Base-by-base conservation (phyloP, 495 filamentous ascomycete genomes). In the Aspergillus baeticus region DNA sequence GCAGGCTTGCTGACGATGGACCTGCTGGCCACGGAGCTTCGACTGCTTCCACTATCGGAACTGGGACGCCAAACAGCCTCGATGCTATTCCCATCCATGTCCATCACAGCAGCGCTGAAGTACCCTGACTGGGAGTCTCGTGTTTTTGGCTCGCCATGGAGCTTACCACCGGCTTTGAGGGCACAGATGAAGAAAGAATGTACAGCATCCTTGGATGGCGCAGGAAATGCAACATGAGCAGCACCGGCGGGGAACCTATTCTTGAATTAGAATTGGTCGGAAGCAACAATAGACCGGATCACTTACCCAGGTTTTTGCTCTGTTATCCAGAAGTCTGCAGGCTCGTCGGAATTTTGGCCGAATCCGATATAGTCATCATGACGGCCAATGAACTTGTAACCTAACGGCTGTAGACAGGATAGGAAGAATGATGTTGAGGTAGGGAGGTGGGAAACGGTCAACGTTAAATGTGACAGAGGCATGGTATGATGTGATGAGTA, bases 361-460 rank as follows among this genome's bases (percentile, higher is more conserved):
- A 87, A 80, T 15, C 81, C 83, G 62, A 85, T 81, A 51, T 78
- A 74, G 10, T 74, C 73, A 41, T 75, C 73, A 67, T 78, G 71
- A 37, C 75, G 70, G 49, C 73, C 75, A 54, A 92, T 79, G 67
- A 83, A 95, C 46, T 80, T 80, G 53, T 94, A 85, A 18, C 88
- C 88, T 17, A 95, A 75, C 0, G 90, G 88, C 57, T 88, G 85
- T 42, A 87, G 75, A 61, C 90, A 81, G 56, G 86, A 80, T 5
- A 92, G 81, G 69, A 89, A 96, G 76, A 92, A 93, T 1, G 88
- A 92, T 39, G 84, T 85, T 7, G 89, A 87, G 17, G 84, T 85
- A 7, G 90, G 84, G 36, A 94, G 86, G 66, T 92, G 84, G 42
- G 83, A 85, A 63, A 93, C 90, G 20, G 79, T 84, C 41, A 87